Evolutionary conservation across 225 moss, liverwort and hornwort species (phyloP), one percentile per base, ranked within the genome.

Genomic region (Bryum argenteum): DNA sequence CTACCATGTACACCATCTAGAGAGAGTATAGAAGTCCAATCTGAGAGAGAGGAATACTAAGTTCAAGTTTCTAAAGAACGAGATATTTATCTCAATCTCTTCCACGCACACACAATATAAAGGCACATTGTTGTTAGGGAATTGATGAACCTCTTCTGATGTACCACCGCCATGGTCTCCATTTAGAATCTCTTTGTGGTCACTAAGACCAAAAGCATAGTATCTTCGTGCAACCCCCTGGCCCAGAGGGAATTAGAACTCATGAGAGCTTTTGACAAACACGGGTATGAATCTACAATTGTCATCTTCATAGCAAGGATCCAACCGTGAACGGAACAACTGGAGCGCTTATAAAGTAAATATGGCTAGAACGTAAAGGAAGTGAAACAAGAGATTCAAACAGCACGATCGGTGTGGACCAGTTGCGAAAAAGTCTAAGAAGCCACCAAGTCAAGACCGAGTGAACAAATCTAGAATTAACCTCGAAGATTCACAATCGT

Each of bases 131-230:
- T 71, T 10, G 51, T 12, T 64, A 72, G 11, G 19, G 53, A 71
- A 58, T 12, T 56, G 47, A 55, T 61, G 12, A 64, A 94, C 98
- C 91, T 98, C 98, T 85, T 98, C 98, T 63, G 92, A 74, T 64
- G 94, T 94, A 66, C 98, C 98, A 74, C 98, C 98, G 67, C 98
- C 98, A 70, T 98, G 98, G 75, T 98, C 98, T 75, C 98, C 98
- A 74, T 98, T 85, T 57, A 94, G 73, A 69, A 94, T 98, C 71
- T 98, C 92, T 20, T 94, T 92, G 82, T 98, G 98, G 74, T 98
- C 98, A 58, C 98, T 81, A 98, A 85, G 62, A 98, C 87, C 74
- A 94, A 72, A 51, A 98, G 79, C 73, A 98, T 76, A 42, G 98
- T 88, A 76, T 94, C 85, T 79, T 98, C 94, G 76, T 89, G 92